These are phyloP conservation scores for Saccharomycopsis sp. DNA, from an alignment of 805 yeast species.

Conservation along the genomic window DNA sequence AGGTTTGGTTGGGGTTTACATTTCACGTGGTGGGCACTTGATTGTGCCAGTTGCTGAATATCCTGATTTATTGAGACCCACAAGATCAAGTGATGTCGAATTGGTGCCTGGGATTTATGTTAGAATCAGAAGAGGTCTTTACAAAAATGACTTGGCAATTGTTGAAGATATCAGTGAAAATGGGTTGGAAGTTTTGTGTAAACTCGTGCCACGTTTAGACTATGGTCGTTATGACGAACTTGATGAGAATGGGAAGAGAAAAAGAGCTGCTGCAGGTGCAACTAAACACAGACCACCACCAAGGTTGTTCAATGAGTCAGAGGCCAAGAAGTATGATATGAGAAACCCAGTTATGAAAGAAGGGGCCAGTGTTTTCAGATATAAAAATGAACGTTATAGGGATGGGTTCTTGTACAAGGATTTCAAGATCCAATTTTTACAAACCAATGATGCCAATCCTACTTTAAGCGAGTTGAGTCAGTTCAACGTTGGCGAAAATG, in stretches of 20 bases:
- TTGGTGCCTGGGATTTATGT: constrained; percentile 89
- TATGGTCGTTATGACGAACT: constrained; percentile 61
- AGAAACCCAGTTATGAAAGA: constrained; percentile 61
- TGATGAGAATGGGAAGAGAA: constrained; percentile 46
- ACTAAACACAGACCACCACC: constrained; percentile 48
- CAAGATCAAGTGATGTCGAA: constrained; percentile 78
- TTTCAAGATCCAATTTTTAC: constrained; percentile 72
- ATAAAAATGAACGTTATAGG: constrained; percentile 79
- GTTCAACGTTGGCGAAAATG: constrained; percentile 74
- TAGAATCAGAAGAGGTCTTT: constrained; percentile 81
- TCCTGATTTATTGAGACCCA: constrained; percentile 86
- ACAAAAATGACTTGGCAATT: constrained; percentile 86
- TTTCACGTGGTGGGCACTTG: constrained; percentile 31
- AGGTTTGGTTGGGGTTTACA: constrained; percentile 82
- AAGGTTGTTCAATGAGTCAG: constrained; percentile 77
- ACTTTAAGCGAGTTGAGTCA: constrained; percentile 79
- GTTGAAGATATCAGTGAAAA: constrained; percentile 91
- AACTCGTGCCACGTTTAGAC: constrained; percentile 87
- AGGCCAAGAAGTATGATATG: constrained; percentile 79
- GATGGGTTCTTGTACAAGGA: constrained; percentile 86
- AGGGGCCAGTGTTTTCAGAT: constrained; percentile 52
- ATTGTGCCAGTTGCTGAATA: constrained; percentile 93
- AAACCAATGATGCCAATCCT: constrained; percentile 77
- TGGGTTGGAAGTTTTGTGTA: constrained; percentile 90
- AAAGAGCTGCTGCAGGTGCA: constrained; percentile 25